Percentiles rank a stretch among this genome's conserved stretches.
These are phyloP conservation scores for Moricandia moricandioides DNA, from an alignment of 345 rosid species.

Conservation along the genomic window DNA sequence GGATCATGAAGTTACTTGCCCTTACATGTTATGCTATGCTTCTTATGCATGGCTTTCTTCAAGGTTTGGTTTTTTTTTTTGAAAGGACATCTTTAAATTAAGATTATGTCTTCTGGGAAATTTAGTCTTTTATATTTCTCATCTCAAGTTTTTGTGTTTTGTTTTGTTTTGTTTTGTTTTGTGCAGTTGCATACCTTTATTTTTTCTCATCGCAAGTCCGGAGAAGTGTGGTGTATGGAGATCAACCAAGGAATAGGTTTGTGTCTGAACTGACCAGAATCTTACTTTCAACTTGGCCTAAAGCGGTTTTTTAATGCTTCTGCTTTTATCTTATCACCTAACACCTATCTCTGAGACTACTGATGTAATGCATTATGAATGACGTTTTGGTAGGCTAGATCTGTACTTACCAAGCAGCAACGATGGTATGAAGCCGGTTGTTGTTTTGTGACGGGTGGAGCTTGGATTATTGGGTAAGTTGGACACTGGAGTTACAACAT, in stretches of 20 bases:
- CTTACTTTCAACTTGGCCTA: background rate
- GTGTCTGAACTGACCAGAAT: slow-evolving; percentile 19
- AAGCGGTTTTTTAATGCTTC: background rate
- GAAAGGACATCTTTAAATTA: background rate
- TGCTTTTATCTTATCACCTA: background rate
- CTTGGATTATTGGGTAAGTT: slow-evolving; percentile 95
- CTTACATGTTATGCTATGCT: slow-evolving; percentile 77
- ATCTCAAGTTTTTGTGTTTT: background rate
- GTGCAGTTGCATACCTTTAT: slow-evolving; percentile 82
- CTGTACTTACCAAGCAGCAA: slow-evolving; percentile 63
- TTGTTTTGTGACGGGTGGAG: slow-evolving; percentile 95
- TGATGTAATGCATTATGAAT: background rate
- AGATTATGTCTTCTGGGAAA: too few species aligned
- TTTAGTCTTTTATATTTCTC: background rate
- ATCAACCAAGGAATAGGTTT: slow-evolving; percentile 95
- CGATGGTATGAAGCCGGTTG: slow-evolving; percentile 79
- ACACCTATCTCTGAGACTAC: slow-evolving; percentile 1
- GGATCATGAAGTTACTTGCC: slow-evolving; percentile 68
- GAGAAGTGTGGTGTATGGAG: slow-evolving; percentile 84
- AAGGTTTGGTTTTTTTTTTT: slow-evolving; percentile 55
- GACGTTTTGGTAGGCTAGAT: slow-evolving; percentile 57
- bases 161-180: slow-evolving; percentile 27
- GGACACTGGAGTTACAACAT: slow-evolving; percentile 11
- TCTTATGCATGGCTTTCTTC: slow-evolving; percentile 91
- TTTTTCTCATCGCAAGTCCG: slow-evolving; percentile 70